Evolutionary conservation across 768 basidiomycete species (phyloP).

Genomic region (Tremella yokohamensis): DNA sequence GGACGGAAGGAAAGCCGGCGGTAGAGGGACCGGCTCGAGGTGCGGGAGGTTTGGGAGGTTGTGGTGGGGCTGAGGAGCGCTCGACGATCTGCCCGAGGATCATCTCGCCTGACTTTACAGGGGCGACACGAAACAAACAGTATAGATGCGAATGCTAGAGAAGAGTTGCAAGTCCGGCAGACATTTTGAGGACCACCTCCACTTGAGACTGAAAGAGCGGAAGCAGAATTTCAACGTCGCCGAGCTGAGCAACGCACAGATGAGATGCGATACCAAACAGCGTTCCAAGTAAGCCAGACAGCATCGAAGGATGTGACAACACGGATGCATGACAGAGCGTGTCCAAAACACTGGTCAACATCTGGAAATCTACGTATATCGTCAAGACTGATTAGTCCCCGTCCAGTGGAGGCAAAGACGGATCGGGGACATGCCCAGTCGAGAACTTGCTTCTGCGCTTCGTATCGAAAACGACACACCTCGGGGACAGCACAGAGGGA

Average conservation of each 20-base stretch:
- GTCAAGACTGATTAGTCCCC: slow-evolving; percentile 36
- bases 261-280: too few relatives aligned
- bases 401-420: slow-evolving; percentile 27
- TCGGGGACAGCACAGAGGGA: background rate
- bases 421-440: slow-evolving; percentile 36
- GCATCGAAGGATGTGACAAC: too few relatives aligned
- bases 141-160: too few relatives aligned
- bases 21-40: slow-evolving; percentile 48
- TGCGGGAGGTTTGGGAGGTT: slow-evolving; percentile 38
- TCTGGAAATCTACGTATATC: slow-evolving; percentile 12
- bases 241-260: too few relatives aligned
- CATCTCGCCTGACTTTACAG: slow-evolving; percentile 5
- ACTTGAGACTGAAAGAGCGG: too few relatives aligned
- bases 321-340: background rate
- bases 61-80: slow-evolving; percentile 14
- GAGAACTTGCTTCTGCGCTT: slow-evolving; percentile 29
- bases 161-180: background rate
- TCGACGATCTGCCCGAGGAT: slow-evolving; percentile 40
- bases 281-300: too few relatives aligned
- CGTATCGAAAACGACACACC: background rate
- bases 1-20: slow-evolving; percentile 44
- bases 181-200: too few relatives aligned
- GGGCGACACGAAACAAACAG: background rate
- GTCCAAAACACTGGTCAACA: background rate
- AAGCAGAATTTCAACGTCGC: too few relatives aligned